Evolutionary conservation across 2,329 filamentous ascomycete genomes (phyloP), one percentile per base, ranked within the genome.

Genomic region (Sporothrix globosa): DNA sequence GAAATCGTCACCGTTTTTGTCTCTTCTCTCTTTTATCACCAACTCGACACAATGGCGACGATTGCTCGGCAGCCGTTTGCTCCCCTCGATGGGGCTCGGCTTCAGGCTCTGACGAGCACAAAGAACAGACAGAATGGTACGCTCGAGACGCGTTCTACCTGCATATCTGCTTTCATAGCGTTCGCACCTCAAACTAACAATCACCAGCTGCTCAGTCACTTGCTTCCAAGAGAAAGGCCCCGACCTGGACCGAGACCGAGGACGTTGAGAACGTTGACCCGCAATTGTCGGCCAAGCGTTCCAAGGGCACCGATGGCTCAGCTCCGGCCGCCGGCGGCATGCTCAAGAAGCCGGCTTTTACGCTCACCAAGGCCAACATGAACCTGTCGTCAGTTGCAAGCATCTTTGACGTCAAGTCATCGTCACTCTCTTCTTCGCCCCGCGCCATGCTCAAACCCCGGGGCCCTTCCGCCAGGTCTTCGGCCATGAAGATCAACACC

Each of bases 81-180:
- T 77, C 90, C 90, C 65, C 84, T 94, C 69, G 88, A 92, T 77
- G 85, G 84, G 75, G 82, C 88, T 70, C 88, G 92, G 75, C 84
- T 94, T 34, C 90, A 92, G 79, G 88, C 84, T 74, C 83, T 95
- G 76, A 90, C 89, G 34, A 92, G 88, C 80, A 81, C 90, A 67
- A 95, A 93, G 84, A 94, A 94, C 80, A 85, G 89, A 79, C 91
- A 94, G 78, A 90, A 90, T 83, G 86, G 88, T 90, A 86, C 75
- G 86, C 83, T 70, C 27, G 17, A 34, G 13, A 53, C 50, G 48
- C 44, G 46, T 56, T 60, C 14, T 14, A 30, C 19, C 9, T 61
- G 10, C 21, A 13, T 60, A 39, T 30, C n/a, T 50, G 19, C 4
- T 5, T 44, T 11, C 44, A 1, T 48, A 27, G 24, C 27, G 30